Conservation (phyloP, 495 filamentous ascomycete species). For the Antarctomyces pellizariae region DNA sequence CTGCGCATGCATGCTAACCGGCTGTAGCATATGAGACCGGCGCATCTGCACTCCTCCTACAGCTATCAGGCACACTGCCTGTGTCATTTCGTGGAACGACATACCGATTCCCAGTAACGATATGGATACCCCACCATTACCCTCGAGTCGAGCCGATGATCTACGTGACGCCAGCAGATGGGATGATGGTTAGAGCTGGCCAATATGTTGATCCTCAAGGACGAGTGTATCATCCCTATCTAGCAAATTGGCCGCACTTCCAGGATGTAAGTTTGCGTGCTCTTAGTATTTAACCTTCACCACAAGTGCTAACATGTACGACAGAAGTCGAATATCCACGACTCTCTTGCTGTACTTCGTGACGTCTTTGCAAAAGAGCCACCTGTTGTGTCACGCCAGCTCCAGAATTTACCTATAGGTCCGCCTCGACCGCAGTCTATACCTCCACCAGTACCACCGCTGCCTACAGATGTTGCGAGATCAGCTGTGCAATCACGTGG, state of each 20-base stretch:
- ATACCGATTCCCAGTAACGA: slow-evolving; percentile 72
- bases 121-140: slow-evolving; percentile 94
- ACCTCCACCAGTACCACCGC: slow-evolving; percentile 45
- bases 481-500: slow-evolving; percentile 6
- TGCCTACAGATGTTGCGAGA: slow-evolving; percentile 34
- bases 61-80: slow-evolving; percentile 68
- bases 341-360: slow-evolving; percentile 60
- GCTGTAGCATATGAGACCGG: slow-evolving; percentile 68
- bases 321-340: slow-evolving; percentile 59
- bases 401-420: slow-evolving; percentile 21
- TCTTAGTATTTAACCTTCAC: slow-evolving; percentile 2
- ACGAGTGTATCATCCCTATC: slow-evolving; percentile 83
- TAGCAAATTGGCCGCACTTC: slow-evolving; percentile 67
- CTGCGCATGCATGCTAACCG: neutral
- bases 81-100: slow-evolving; percentile 69
- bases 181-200: slow-evolving; percentile 73
- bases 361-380: slow-evolving; percentile 89
- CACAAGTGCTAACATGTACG: slow-evolving; percentile 9
- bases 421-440: slow-evolving; percentile 20
- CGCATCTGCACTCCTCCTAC: slow-evolving; percentile 63
- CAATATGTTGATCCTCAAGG: slow-evolving; percentile 93
- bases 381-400: slow-evolving; percentile 56
- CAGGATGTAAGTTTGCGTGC: slow-evolving; percentile 54
- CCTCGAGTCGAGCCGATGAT: slow-evolving; percentile 63
- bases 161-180: slow-evolving; percentile 71